phyloP scores from a whole-genome alignment of 352 stramenopile species.

The Peronospora farinosa region DNA sequence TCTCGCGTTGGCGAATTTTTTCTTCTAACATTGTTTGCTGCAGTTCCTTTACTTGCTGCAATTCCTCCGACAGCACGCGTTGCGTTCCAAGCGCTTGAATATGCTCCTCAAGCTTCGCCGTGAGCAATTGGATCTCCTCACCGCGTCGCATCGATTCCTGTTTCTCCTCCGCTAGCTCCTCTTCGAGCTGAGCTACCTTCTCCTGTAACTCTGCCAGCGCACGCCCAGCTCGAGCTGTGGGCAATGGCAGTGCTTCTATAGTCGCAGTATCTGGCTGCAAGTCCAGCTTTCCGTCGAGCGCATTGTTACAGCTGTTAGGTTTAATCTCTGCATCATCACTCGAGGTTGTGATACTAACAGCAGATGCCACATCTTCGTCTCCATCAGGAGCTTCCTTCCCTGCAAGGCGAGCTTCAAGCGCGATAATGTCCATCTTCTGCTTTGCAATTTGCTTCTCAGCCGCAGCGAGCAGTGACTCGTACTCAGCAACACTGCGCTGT shows the following conservation, averaged over 20 bases:
- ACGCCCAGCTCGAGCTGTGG: conserved; percentile 45
- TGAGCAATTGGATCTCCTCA: conserved; percentile 69
- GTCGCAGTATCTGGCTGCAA: conserved; percentile 12
- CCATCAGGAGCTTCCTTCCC: conserved; percentile 19
- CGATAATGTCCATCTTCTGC: conserved; percentile 80
- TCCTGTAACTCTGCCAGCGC: conserved; percentile 70
- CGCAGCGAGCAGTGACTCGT: conserved; percentile 78
- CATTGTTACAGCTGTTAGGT: conserved; percentile 10
- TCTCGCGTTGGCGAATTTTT: conserved; percentile 58
- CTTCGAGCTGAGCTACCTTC: conserved; percentile 58
- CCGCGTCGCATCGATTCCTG: conserved; percentile 64
- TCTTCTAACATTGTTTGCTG: conserved; percentile 61
- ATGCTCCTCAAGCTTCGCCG: conserved; percentile 60
- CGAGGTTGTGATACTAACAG: background rate
- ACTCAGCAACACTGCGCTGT: conserved; percentile 86
- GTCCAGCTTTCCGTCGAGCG: conserved; percentile 27
- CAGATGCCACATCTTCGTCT: conserved; percentile 3
- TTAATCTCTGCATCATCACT: conserved; percentile 5
- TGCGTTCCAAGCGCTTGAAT: conserved; percentile 48
- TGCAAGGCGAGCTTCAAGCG: conserved; percentile 56
- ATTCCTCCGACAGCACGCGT: conserved; percentile 51
- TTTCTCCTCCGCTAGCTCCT: conserved; percentile 77
- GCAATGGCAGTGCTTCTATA: conserved; percentile 25
- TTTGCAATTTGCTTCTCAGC: conserved; percentile 76
- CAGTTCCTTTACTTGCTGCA: conserved; percentile 63